phyloP scores from a whole-genome alignment of 495 filamentous ascomycete species.

The Aspergillus ostianus region DNA sequence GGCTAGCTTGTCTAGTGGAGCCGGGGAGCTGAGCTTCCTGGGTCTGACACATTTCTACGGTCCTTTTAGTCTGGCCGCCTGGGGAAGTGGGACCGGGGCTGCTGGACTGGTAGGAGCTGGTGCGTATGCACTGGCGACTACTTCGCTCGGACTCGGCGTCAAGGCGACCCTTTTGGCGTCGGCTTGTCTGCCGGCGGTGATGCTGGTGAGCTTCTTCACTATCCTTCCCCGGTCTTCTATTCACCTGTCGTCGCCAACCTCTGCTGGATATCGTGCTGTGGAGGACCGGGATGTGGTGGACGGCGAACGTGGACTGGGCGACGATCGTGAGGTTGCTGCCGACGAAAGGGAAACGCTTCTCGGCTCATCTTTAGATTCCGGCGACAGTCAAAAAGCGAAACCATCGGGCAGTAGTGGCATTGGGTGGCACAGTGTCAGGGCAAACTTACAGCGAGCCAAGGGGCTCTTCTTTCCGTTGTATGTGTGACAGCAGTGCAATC shows the following conservation, averaged over 20 bases:
- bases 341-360: slow-evolving; percentile 42
- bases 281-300: slow-evolving; percentile 41
- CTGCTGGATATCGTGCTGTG: slow-evolving; percentile 30
- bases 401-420: slow-evolving; percentile 6
- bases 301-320: slow-evolving; percentile 27
- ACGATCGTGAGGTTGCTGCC: slow-evolving; percentile 31
- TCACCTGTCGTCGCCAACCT: slow-evolving; percentile 16
- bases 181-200: slow-evolving; percentile 73
- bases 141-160: slow-evolving; percentile 69
- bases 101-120: slow-evolving; percentile 87
- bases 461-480: slow-evolving; percentile 68
- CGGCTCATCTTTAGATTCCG: slow-evolving; percentile 25
- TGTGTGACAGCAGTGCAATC: slow-evolving; percentile 17
- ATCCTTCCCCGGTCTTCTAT: slow-evolving; percentile 68
- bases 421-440: slow-evolving; percentile 38
- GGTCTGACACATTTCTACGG: slow-evolving; percentile 93
- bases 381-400: slow-evolving; percentile 22
- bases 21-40: slow-evolving; percentile 85
- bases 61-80: slow-evolving; percentile 82
- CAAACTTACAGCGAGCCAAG: slow-evolving; percentile 51
- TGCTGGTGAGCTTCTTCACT: slow-evolving; percentile 82
- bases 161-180: slow-evolving; percentile 69
- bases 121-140: slow-evolving; percentile 80
- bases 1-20: slow-evolving; percentile 78
- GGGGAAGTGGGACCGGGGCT: slow-evolving; percentile 90